phyloP scores from a whole-genome alignment of 2,329 filamentous ascomycete genomes.

The Colletotrichum sp. region DNA sequence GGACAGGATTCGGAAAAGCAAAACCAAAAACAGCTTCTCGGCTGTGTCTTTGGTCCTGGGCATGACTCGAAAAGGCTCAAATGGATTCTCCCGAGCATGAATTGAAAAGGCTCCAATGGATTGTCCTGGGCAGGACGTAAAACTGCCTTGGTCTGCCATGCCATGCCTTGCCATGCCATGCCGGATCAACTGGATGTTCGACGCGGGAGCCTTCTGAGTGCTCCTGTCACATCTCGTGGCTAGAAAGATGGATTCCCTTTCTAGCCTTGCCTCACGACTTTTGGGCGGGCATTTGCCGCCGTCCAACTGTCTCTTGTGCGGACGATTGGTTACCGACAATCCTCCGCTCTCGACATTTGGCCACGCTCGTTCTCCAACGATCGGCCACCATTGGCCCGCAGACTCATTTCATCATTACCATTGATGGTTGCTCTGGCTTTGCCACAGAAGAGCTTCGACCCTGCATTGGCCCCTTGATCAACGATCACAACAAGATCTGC shows the following conservation, averaged over 20 bases:
- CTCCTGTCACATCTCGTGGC: background rate
- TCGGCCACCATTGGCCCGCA: background rate
- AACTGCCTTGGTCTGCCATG: conserved; percentile 33
- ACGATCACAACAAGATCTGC: background rate
- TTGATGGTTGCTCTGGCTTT: background rate
- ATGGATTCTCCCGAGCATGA: conserved; percentile 38
- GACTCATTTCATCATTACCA: background rate
- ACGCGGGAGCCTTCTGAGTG: background rate
- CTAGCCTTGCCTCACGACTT: background rate
- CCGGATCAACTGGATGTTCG: background rate
- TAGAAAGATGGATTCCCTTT: background rate
- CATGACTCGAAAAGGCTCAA: conserved; percentile 37
- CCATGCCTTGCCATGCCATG: background rate
- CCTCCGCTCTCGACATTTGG: background rate
- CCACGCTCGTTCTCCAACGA: background rate
- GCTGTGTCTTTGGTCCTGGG: conserved; percentile 32
- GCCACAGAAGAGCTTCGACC: background rate
- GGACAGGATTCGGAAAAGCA: background rate
- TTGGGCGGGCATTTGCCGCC: background rate
- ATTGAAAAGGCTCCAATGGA: conserved; percentile 32
- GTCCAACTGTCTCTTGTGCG: background rate
- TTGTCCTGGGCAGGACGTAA: conserved; percentile 41
- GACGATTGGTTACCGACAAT: background rate
- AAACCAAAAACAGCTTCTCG: background rate
- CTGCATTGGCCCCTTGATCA: background rate